Evolutionary conservation across 129 eudicot genomes (phyloP), one percentile per base, ranked within the genome.

Genomic region (Apium graveolens): DNA sequence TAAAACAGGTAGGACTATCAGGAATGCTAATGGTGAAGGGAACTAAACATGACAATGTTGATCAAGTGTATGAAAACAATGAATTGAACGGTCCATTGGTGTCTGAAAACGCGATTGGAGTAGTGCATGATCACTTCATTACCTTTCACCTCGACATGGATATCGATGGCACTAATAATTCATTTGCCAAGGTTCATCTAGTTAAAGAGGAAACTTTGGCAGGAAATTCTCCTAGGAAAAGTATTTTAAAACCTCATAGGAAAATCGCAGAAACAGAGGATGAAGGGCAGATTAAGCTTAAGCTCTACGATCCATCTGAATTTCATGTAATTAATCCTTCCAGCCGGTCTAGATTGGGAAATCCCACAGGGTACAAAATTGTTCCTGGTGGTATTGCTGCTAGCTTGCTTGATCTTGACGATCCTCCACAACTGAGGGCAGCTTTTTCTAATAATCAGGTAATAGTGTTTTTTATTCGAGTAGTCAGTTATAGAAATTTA

Each of bases 1-100:
- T 75, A 31, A 49, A 29, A 26, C 74, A 88, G 89, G 92, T 88
- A 24, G 89, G 88, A 49, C 51, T 88, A n/a, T 81, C 88, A 0
- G 90, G 92, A 43, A 82, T 88, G 89, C 86, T 86, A 35, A 80
- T 86, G 86, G 92, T 86, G 68, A 88, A 86, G 81, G 90, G 81
- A 7, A 81, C 88, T 42, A 82, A 87, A 34, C 82, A 86, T 6
- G 84, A 84, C 39, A 86, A 81, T 71, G 16, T 75, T 13, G 18
- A 79, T 48, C 77, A 88, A 74, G 80, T 78, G 27, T 75, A 82
- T 9, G 81, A 87, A 46, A 35, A 14, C 5, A n/a, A 80, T 5
- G 86, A 88, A 26, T 76, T 88, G 78, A 69, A 81, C 0, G 89
- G 92, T 35, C 66, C 84, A 1, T 60, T 88, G 42, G 89, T 85